Evolutionary conservation across 768 basidiomycete genomes (phyloP).

Genomic region (Suillus alpinus): DNA sequence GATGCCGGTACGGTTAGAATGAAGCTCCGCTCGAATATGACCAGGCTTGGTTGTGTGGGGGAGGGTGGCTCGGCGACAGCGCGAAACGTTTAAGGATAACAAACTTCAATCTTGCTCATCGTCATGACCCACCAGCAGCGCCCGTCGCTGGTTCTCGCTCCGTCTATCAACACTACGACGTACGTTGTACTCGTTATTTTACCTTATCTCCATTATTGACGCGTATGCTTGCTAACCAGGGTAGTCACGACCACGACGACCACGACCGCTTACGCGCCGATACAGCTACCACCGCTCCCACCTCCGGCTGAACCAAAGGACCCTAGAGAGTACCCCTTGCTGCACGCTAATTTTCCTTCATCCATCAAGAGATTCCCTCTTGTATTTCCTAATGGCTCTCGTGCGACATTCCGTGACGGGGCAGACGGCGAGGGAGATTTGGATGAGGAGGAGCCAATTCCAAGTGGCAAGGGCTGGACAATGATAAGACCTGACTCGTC

Average conservation of each 20-base stretch:
- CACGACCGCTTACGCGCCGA: slow-evolving; percentile 87
- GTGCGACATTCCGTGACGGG: slow-evolving; percentile 76
- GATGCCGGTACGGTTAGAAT: slow-evolving; percentile 18
- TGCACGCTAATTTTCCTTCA: slow-evolving; percentile 70
- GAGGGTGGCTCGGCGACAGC: slow-evolving; percentile 31
- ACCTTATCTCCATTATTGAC: slow-evolving; percentile 14
- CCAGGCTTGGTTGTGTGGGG: slow-evolving; percentile 28
- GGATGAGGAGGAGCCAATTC: slow-evolving; percentile 68
- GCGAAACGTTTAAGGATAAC: slow-evolving; percentile 13
- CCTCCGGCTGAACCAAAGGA: slow-evolving; percentile 70
- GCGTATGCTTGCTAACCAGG: slow-evolving; percentile 38
- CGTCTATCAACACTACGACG: slow-evolving; percentile 85
- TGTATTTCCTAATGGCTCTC: slow-evolving; percentile 76
- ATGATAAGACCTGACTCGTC: slow-evolving; percentile 69
- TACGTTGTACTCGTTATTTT: slow-evolving; percentile 35
- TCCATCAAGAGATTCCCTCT: slow-evolving; percentile 75
- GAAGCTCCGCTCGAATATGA: slow-evolving; percentile 24
- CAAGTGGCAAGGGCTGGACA: slow-evolving; percentile 69
- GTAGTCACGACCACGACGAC: slow-evolving; percentile 92
- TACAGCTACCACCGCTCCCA: slow-evolving; percentile 73
- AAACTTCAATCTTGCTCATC: slow-evolving; percentile 27
- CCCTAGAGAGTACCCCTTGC: slow-evolving; percentile 74
- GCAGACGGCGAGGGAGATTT: slow-evolving; percentile 61
- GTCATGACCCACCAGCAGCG: slow-evolving; percentile 63
- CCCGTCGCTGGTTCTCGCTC: slow-evolving; percentile 70